These are phyloP conservation scores for Echites panduratus DNA, from an alignment of 257 asterid genomes.

Conservation along the genomic window DNA sequence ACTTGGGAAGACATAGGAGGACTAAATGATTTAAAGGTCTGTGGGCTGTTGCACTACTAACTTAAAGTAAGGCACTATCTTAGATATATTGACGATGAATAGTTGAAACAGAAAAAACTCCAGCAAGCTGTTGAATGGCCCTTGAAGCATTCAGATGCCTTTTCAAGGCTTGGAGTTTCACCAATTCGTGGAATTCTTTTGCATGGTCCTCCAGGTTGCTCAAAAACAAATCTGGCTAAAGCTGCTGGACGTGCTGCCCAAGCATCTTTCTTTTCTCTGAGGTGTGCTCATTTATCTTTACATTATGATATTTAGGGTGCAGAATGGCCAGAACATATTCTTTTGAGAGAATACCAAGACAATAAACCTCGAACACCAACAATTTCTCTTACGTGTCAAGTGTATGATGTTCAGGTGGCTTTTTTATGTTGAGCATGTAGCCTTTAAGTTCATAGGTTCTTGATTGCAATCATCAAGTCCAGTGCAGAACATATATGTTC, in stretches of 20 bases:
- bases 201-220: slow-evolving; percentile 99
- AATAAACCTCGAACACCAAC: not conserved
- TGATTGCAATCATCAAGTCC: not conserved
- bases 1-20: slow-evolving; percentile 98
- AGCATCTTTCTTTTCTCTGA: slow-evolving; percentile 91
- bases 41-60: slow-evolving; percentile 5
- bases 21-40: slow-evolving; percentile 73
- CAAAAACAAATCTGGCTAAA: slow-evolving; percentile 93
- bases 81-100: slow-evolving; percentile 1
- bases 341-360: not conserved
- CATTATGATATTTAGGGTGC: not conserved
- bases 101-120: slow-evolving; percentile 76
- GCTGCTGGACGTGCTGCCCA: slow-evolving; percentile 96
- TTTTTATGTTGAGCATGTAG: not conserved
- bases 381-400: not conserved
- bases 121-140: slow-evolving; percentile 99
- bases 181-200: slow-evolving; percentile 88
- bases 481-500: not conserved
- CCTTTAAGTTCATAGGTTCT: not conserved
- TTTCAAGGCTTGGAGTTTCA: slow-evolving; percentile 67
- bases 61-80: not conserved
- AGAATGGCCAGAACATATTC: not conserved
- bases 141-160: slow-evolving; percentile 62
- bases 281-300: slow-evolving; percentile 34
- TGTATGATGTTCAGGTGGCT: not conserved